phyloP scores from a whole-genome alignment of 2,329 filamentous ascomycete species.

The Penicillium sp. region DNA sequence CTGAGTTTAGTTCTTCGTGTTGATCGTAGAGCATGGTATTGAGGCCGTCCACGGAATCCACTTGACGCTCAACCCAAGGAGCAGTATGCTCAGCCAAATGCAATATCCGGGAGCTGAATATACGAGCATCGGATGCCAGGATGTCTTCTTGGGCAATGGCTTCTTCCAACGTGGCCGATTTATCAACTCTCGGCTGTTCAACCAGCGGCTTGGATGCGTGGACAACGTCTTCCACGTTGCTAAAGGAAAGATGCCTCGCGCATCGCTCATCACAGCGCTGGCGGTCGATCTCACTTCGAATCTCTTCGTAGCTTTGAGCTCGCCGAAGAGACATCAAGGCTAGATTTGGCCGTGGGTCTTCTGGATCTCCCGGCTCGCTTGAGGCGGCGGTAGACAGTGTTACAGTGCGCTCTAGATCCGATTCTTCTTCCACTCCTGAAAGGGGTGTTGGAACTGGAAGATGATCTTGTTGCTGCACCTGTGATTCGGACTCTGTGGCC shows the following conservation, averaged over 20 bases:
- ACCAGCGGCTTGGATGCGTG: conserved; percentile 36
- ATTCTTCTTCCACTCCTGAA: conserved; percentile 27
- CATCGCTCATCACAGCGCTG: conserved; percentile 32
- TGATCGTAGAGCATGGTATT: conserved; percentile 64
- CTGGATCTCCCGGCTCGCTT: conserved; percentile 25
- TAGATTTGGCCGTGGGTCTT: conserved; percentile 20
- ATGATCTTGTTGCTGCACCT: conserved; percentile 16
- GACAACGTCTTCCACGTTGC: conserved; percentile 47
- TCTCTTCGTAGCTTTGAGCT: conserved; percentile 37
- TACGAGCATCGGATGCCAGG: conserved; percentile 36
- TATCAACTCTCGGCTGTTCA: conserved; percentile 24
- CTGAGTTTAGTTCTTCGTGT: conserved; percentile 62
- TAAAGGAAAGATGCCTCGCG: conserved; percentile 48
- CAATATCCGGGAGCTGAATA: conserved; percentile 38
- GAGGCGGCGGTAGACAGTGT: conserved; percentile 32
- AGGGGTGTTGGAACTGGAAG: conserved; percentile 8
- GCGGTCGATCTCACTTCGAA: conserved; percentile 20
- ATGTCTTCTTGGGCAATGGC: conserved; percentile 41
- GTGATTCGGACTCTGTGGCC: conserved; percentile 17
- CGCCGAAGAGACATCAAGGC: conserved; percentile 36
- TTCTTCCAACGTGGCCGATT: conserved; percentile 43
- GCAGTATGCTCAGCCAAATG: conserved; percentile 38
- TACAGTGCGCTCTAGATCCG: conserved; percentile 30
- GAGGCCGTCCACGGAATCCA: conserved; percentile 54
- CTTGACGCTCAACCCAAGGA: conserved; percentile 45